Percentiles rank a stretch among this genome's conserved stretches.
Evolutionary conservation across 352 stramenopile species (phyloP).

Genomic region (Phytophthora lateralis): DNA sequence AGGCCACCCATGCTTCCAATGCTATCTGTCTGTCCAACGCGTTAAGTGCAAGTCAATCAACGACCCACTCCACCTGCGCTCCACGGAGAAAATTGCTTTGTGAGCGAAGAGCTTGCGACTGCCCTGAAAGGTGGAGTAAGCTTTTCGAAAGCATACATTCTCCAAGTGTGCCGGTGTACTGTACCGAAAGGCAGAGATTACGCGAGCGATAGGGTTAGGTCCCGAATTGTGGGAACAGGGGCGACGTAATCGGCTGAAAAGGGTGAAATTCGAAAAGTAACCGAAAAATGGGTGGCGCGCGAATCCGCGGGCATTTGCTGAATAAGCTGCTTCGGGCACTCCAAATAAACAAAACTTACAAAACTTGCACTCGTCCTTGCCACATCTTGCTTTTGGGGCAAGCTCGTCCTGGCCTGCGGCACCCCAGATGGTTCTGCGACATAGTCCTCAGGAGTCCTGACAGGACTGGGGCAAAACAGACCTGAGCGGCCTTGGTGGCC

Average conservation of each 20-base stretch:
- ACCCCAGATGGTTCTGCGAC: slow-evolving; percentile 7
- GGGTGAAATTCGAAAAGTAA: slow-evolving; percentile 9
- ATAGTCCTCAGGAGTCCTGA: too few species aligned
- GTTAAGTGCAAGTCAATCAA: not conserved
- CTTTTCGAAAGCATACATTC: slow-evolving; percentile 20
- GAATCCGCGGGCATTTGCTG: too few species aligned
- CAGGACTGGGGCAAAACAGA: not conserved
- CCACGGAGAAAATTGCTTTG: slow-evolving; percentile 26
- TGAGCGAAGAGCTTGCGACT: slow-evolving; percentile 4
- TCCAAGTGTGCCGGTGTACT: slow-evolving; percentile 1
- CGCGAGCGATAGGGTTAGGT: slow-evolving; percentile 21
- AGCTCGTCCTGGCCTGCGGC: not conserved
- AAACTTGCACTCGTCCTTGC: too few species aligned
- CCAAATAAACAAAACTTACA: too few species aligned
- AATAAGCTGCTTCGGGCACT: too few species aligned
- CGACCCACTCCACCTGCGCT: slow-evolving; percentile 6
- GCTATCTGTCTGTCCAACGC: slow-evolving; percentile 15
- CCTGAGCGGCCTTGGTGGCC: not conserved
- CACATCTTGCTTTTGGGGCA: too few species aligned
- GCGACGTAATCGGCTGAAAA: slow-evolving; percentile 20
- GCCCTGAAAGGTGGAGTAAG: slow-evolving; percentile 19
- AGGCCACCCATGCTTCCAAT: slow-evolving; percentile 19
- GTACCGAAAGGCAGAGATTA: slow-evolving; percentile 13
- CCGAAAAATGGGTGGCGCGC: slow-evolving; percentile 13
- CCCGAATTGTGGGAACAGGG: not conserved